Conservation (phyloP, 305 asterid species). For the Fraxinus angustifolia region DNA sequence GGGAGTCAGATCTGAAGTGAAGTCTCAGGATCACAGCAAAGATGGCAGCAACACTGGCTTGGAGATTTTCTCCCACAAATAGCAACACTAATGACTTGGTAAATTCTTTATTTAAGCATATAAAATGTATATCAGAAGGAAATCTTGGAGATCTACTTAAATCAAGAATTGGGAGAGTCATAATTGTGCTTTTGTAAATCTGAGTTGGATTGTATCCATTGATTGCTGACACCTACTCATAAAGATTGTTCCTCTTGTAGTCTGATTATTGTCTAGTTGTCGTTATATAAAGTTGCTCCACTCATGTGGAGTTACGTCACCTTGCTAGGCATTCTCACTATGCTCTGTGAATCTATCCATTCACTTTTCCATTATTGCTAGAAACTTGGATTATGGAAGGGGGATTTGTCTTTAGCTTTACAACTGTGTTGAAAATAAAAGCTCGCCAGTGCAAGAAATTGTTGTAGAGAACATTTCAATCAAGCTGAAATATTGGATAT, state of each 20-base stretch:
- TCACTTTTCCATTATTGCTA: background rate
- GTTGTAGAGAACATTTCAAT: background rate
- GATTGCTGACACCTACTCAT: background rate
- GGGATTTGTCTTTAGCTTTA: background rate
- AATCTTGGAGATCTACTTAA: slow-evolving; percentile 16
- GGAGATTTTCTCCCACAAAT: slow-evolving; percentile 65
- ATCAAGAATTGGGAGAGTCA: background rate
- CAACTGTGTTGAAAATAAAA: background rate
- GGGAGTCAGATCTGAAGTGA: slow-evolving; percentile 49
- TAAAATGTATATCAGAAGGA: background rate
- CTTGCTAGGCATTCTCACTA: background rate
- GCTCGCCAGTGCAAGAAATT: slow-evolving; percentile 2
- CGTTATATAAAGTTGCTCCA: background rate
- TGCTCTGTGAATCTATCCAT: background rate
- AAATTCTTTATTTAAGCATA: slow-evolving; percentile 20
- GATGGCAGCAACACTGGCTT: slow-evolving; percentile 74
- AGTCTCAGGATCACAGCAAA: slow-evolving; percentile 44
- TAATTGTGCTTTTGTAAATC: background rate
- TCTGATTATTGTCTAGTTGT: slow-evolving; percentile 8
- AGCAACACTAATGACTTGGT: slow-evolving; percentile 72
- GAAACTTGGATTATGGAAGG: background rate
- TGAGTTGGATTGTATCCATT: slow-evolving; percentile 17
- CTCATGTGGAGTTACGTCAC: background rate
- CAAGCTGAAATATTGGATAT: slow-evolving; percentile 7
- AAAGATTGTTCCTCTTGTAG: background rate